A percentile compares a stretch with the other conserved stretches of the same genome.
Evolutionary conservation across 257 asterid genomes (phyloP).

Genomic region (Solanum paucissectum): DNA sequence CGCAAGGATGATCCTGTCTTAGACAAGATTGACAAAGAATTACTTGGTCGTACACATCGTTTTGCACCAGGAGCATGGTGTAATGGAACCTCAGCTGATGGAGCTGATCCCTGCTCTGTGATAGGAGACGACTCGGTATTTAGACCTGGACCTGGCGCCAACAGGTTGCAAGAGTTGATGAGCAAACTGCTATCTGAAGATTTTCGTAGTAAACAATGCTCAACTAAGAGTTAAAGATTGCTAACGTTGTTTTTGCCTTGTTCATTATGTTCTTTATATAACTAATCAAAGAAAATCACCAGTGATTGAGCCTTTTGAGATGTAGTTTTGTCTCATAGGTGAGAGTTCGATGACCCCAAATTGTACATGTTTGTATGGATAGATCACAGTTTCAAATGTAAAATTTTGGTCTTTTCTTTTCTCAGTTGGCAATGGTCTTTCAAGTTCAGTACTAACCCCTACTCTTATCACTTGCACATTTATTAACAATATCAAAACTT

Average conservation of each 20-base stretch:
- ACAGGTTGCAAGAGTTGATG: slow-evolving; percentile 49
- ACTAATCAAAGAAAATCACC: neutral
- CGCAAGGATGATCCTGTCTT: slow-evolving; percentile 71
- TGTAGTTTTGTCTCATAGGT: slow-evolving; percentile 20
- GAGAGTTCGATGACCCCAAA: slow-evolving; percentile 1
- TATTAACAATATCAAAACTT: neutral
- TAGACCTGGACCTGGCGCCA: slow-evolving; percentile 73
- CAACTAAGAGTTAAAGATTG: slow-evolving; percentile 18
- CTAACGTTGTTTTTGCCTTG: neutral
- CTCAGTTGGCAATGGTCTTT: neutral
- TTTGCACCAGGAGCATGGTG: slow-evolving; percentile 93
- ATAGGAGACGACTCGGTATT: slow-evolving; percentile 67
- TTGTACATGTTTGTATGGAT: slow-evolving; percentile 38
- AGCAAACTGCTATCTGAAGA: slow-evolving; percentile 50
- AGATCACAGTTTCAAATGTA: slow-evolving; percentile 15
- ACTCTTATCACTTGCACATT: neutral
- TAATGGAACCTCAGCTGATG: slow-evolving; percentile 49
- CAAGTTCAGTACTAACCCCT: neutral
- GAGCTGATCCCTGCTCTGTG: slow-evolving; percentile 61
- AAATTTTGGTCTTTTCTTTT: neutral
- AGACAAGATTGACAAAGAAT: slow-evolving; percentile 72
- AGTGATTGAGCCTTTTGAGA: neutral
- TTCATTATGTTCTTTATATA: neutral
- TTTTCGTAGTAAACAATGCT: slow-evolving; percentile 43
- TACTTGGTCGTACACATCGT: slow-evolving; percentile 58